A percentile compares a stretch with the other conserved stretches of the same genome.
These are phyloP conservation scores for Verticillium tricorpus DNA, from an alignment of 2,329 filamentous ascomycete species.

Conservation along the genomic window DNA sequence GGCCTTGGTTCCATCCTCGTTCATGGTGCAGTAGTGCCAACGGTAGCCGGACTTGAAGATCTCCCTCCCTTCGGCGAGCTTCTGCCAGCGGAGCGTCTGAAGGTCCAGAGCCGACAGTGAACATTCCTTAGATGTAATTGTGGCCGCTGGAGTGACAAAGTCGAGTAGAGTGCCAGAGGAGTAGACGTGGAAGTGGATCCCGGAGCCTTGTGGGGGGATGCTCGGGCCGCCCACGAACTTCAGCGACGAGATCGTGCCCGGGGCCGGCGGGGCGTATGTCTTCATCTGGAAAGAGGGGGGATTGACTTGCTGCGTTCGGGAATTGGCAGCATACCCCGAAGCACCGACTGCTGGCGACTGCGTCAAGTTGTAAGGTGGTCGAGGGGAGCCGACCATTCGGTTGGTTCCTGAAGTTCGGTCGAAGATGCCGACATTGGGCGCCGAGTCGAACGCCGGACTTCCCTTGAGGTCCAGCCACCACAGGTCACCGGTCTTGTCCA, in stretches of 20 bases:
- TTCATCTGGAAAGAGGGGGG: conserved; percentile 62
- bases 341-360: conserved; percentile 44
- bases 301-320: conserved; percentile 62
- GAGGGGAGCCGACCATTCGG: conserved; percentile 44
- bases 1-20: conserved; percentile 90
- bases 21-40: conserved; percentile 98
- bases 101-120: conserved; percentile 87
- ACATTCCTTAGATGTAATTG: conserved; percentile 81
- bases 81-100: conserved; percentile 86
- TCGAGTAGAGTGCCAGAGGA: conserved; percentile 90
- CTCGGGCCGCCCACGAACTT: conserved; percentile 86
- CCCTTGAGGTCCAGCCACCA: conserved; percentile 97
- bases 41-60: conserved; percentile 89
- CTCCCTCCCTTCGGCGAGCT: conserved; percentile 88
- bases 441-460: conserved; percentile 75
- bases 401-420: conserved; percentile 39
- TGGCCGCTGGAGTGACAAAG: conserved; percentile 87
- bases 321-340: conserved; percentile 64
- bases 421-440: conserved; percentile 51
- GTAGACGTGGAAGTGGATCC: conserved; percentile 93
- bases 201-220: conserved; percentile 82
- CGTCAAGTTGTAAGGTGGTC: conserved; percentile 46
- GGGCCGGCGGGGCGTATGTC: conserved; percentile 76
- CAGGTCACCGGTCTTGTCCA: conserved; percentile 93
- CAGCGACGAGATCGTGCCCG: conserved; percentile 82